These are phyloP conservation scores for Sclerotinia borealis DNA, from an alignment of 2,329 filamentous ascomycete species.

Conservation along the genomic window DNA sequence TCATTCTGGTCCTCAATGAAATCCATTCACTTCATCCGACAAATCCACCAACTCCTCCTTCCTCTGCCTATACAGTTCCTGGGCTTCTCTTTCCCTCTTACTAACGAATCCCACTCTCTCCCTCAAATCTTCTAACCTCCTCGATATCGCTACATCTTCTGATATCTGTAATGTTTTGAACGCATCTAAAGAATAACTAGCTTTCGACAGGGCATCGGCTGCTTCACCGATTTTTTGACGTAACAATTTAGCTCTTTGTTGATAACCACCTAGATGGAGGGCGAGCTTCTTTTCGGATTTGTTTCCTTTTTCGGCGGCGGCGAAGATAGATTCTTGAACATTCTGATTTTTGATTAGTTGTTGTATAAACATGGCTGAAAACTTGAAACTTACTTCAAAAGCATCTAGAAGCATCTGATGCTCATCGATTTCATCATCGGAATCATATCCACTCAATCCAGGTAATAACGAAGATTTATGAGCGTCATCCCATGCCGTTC, in stretches of 20 bases:
- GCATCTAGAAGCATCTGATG: slow-evolving; percentile 41
- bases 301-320: slow-evolving; percentile 71
- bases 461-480: slow-evolving; percentile 58
- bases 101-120: slow-evolving; percentile 80
- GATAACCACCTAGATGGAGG: slow-evolving; percentile 83
- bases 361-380: slow-evolving; percentile 1
- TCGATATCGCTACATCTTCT: slow-evolving; percentile 69
- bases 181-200: slow-evolving; percentile 62
- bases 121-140: slow-evolving; percentile 66
- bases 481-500: slow-evolving; percentile 47
- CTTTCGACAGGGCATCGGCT: slow-evolving; percentile 66
- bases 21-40: slow-evolving; percentile 25
- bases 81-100: slow-evolving; percentile 79
- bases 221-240: slow-evolving; percentile 74
- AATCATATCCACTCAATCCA: slow-evolving; percentile 73
- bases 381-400: slow-evolving; percentile 58
- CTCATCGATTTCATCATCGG: slow-evolving; percentile 55
- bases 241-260: slow-evolving; percentile 75
- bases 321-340: slow-evolving; percentile 66
- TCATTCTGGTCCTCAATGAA: slow-evolving; percentile 10
- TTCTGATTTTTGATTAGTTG: slow-evolving; percentile 39
- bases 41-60: slow-evolving; percentile 72
- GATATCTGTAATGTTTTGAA: slow-evolving; percentile 71
- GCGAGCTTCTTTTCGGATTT: slow-evolving; percentile 92
- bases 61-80: slow-evolving; percentile 72